Base-by-base conservation (phyloP, 371 early-diverging fungal species). In the Rhizopus sp. region DNA sequence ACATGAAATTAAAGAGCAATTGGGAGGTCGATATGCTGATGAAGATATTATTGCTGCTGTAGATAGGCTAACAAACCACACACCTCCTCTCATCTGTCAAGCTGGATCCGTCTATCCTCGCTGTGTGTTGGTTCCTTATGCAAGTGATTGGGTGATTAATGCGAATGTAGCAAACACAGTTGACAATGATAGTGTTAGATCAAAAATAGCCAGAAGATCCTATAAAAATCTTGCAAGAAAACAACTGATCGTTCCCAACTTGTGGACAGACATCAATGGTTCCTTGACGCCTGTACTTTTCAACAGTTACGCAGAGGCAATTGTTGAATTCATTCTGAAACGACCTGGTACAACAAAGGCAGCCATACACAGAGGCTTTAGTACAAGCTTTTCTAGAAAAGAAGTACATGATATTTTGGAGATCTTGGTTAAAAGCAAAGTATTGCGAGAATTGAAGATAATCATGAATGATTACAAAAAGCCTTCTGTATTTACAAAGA, bases 241-340 rank as follows among this genome's bases (percentile, higher is more conserved):
- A 38, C 41, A 45, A 16, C 13, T 60, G 13, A 50, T 69, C 23
- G 15, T 53, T 4, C 67, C 73, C n/a, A 63, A 55, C 1, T 29
- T 71, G 12, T 77, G 73, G 73, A 58, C 54, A 6, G 66, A 67
- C 38, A 41, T 69, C 17, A 71, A 65, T 45, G 77, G 77, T 9
- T 17, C 17, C 3, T 32, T 46, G 0, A 71, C 66, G 1, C 47
- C 44, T 16, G 8, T 57, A 7, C 47, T 73, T 5, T 8, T 63
- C 37, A 41, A 55, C 8, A 66, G 59, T 4, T 68, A 63, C 55
- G 38, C 61, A 10, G 57, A 56, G 17, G 41, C 46, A 0, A 15
- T 77, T n/a, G 12, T 66, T 5, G 66, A 68, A 10, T 5, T 53
- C 6, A 37, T 77, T 2, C 17, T 73, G 38, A 34, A 57, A 47